phyloP scores from a whole-genome alignment of 75 land plant species.

The Ceratopteris richardii region DNA sequence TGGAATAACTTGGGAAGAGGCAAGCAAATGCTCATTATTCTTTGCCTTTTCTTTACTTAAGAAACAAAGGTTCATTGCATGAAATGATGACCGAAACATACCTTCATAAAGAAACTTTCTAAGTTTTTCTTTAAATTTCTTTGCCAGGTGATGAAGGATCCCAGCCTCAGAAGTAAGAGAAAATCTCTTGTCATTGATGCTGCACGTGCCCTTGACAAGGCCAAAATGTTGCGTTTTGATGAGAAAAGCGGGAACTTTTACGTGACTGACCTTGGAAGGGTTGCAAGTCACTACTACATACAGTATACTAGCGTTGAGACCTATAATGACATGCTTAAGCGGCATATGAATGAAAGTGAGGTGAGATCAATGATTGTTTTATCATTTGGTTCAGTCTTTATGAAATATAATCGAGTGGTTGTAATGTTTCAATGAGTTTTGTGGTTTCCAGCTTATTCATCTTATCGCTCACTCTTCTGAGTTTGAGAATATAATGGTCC shows the following conservation, averaged over 20 bases:
- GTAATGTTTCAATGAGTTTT: background rate
- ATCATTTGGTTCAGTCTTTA: background rate
- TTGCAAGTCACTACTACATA: slow-evolving; percentile 95
- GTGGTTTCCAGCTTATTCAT: slow-evolving; percentile 53
- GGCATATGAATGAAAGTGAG: slow-evolving; percentile 97
- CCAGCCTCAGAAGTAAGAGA: slow-evolving; percentile 59
- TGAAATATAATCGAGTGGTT: no score
- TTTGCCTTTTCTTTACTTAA: no score
- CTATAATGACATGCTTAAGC: slow-evolving; percentile 93
- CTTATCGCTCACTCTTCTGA: slow-evolving; percentile 98
- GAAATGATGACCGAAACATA: background rate
- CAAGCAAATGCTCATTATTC: no score
- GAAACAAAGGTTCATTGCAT: no score
- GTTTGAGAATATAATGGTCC: slow-evolving; percentile 91
- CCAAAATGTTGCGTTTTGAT: slow-evolving; percentile 99
- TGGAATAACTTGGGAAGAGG: slow-evolving; percentile 98
- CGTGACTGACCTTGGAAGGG: slow-evolving; percentile 96
- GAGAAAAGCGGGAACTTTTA: slow-evolving; percentile 99
- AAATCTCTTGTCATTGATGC: slow-evolving; percentile 84
- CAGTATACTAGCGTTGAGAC: slow-evolving; percentile 98
- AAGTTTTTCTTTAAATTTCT: no score
- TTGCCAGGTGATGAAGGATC: slow-evolving; percentile 72
- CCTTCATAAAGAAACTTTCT: no score
- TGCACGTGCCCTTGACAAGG: slow-evolving; percentile 90
- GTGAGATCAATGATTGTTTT: slow-evolving; percentile 20